Percentiles rank a stretch among this genome's conserved stretches.
Conservation (phyloP, 305 asterid species). For the Petunia hybrid region DNA sequence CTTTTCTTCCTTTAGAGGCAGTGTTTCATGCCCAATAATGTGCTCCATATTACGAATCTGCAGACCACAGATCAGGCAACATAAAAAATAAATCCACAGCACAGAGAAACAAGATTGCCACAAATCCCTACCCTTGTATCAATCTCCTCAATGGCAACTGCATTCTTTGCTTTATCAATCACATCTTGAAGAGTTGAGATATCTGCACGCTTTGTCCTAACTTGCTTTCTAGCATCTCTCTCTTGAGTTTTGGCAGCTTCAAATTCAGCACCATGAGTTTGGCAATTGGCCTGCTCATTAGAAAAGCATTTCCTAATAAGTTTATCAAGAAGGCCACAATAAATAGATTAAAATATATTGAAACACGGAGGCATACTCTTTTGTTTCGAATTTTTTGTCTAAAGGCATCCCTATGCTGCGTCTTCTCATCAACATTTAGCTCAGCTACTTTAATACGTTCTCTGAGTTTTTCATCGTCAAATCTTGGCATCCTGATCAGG, state of each 20-base stretch:
- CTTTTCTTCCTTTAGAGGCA: constrained; percentile 82
- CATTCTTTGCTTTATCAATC: constrained; percentile 91
- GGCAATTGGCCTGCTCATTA: constrained; percentile 52
- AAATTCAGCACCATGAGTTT: constrained; percentile 66
- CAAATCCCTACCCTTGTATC: constrained; percentile 66
- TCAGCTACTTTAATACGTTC: constrained; percentile 74
- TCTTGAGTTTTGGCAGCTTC: constrained; percentile 68
- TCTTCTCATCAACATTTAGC: constrained; percentile 78
- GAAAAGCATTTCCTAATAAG: constrained; percentile 20
- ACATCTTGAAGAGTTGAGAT: constrained; percentile 76
- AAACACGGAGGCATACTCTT: constrained; percentile 54
- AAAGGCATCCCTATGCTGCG: constrained; percentile 72
- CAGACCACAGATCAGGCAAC: constrained; percentile 24
- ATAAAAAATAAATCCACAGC: neutral
- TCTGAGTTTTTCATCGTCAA: constrained; percentile 66
- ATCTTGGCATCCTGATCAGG: constrained; percentile 74
- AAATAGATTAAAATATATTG: constrained; percentile 6
- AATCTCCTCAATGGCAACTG: constrained; percentile 78
- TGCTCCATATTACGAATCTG: constrained; percentile 77
- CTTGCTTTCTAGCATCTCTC: constrained; percentile 64
- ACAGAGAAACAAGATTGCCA: constrained; percentile 22
- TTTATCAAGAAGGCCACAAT: neutral
- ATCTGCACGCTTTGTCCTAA: constrained; percentile 79
- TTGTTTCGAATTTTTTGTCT: constrained; percentile 70
- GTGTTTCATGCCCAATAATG: constrained; percentile 88